phyloP scores from a whole-genome alignment of 805 yeast species.

The Hanseniaspora lachancei region DNA sequence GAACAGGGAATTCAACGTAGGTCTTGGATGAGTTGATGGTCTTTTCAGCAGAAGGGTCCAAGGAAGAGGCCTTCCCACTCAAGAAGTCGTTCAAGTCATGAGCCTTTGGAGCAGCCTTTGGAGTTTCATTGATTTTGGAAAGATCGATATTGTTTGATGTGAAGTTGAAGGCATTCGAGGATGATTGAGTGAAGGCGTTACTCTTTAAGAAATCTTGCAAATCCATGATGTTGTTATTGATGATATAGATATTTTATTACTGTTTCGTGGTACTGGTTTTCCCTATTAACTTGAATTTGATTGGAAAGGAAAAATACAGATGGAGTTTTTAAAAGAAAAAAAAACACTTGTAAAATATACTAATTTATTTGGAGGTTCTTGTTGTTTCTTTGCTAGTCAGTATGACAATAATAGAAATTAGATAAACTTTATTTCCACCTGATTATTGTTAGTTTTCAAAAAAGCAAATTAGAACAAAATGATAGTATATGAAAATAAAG shows the following conservation, averaged over 20 bases:
- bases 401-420: too few relatives aligned
- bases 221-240: constrained; percentile 63
- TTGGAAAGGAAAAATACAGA: too few relatives aligned
- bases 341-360: too few relatives aligned
- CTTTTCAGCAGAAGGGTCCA: constrained; percentile 28
- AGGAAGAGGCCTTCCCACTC: constrained; percentile 25
- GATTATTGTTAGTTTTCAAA: too few relatives aligned
- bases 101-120: constrained; percentile 22
- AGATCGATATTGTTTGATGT: constrained; percentile 74
- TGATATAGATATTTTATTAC: constrained; percentile 25
- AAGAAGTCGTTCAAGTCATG: constrained; percentile 21
- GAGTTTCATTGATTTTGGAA: constrained; percentile 42
- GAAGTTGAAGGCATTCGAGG: constrained; percentile 49
- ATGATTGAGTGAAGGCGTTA: constrained; percentile 42
- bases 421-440: too few relatives aligned
- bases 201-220: constrained; percentile 73
- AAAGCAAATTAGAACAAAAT: too few relatives aligned
- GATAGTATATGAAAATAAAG: too few relatives aligned
- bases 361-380: too few relatives aligned
- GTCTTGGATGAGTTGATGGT: constrained; percentile 34
- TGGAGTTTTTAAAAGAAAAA: too few relatives aligned
- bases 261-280: background rate
- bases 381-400: too few relatives aligned
- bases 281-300: background rate
- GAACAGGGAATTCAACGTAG: constrained; percentile 58